phyloP scores from a whole-genome alignment of 345 rosid genomes.

The Mallotus nudiflorus region DNA sequence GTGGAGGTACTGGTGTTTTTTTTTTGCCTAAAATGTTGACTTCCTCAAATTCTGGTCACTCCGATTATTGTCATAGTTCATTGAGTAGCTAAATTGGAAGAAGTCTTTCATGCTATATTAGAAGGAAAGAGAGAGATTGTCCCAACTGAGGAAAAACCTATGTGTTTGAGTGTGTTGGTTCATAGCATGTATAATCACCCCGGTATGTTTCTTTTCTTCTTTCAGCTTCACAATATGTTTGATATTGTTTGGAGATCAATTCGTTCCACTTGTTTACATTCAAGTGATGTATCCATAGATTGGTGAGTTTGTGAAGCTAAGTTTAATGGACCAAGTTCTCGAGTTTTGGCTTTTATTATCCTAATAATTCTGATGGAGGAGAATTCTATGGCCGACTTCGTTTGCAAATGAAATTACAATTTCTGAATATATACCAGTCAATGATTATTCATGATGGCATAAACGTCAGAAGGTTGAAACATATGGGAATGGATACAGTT shows the following conservation, averaged over 20 bases:
- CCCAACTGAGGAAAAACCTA: too few relatives aligned
- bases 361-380: too few relatives aligned
- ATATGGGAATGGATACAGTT: too few relatives aligned
- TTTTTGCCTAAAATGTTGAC: background rate
- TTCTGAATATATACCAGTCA: too few relatives aligned
- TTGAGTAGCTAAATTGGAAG: slow-evolving; percentile 10
- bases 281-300: too few relatives aligned
- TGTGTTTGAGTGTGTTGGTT: slow-evolving; percentile 2
- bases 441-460: too few relatives aligned
- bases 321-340: background rate
- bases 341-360: too few relatives aligned
- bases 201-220: background rate
- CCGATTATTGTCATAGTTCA: background rate
- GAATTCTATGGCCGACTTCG: too few relatives aligned
- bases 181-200: slow-evolving; percentile 4
- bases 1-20: too few relatives aligned
- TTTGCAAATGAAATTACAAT: too few relatives aligned
- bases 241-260: background rate
- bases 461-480: too few relatives aligned
- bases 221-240: background rate
- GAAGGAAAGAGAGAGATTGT: background rate
- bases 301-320: background rate
- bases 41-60: background rate
- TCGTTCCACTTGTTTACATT: background rate
- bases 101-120: background rate